These are phyloP conservation scores for Lepidium didymum DNA, from an alignment of 345 rosid species.

Conservation along the genomic window DNA sequence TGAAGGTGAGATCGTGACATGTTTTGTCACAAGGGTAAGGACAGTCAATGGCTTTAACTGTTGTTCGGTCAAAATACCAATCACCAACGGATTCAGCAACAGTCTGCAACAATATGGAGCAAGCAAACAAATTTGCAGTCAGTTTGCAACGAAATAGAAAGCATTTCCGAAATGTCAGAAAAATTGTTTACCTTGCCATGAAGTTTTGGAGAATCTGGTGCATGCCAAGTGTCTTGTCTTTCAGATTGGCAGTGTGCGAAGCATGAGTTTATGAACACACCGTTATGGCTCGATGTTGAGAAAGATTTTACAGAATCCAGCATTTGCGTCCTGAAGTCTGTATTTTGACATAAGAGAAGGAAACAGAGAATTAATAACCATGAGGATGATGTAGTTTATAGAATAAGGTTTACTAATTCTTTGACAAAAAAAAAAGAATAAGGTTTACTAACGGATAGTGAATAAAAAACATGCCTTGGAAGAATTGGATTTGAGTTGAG, in stretches of 20 bases:
- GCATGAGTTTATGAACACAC: slow-evolving; percentile 84
- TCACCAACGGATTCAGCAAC: slow-evolving; percentile 30
- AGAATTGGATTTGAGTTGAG: slow-evolving; percentile 48
- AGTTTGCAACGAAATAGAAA: background rate
- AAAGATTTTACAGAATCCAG: slow-evolving; percentile 39
- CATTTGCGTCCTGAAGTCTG: slow-evolving; percentile 86
- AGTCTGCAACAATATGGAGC: background rate
- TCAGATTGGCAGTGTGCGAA: slow-evolving; percentile 92
- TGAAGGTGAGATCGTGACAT: slow-evolving; percentile 26
- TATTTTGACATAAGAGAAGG: slow-evolving; percentile 7
- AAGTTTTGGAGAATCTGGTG: slow-evolving; percentile 61
- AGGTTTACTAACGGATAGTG: background rate
- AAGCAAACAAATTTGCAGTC: background rate
- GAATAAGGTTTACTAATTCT: background rate
- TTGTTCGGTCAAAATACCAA: slow-evolving; percentile 28
- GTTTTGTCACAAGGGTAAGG: slow-evolving; percentile 37
- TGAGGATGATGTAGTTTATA: background rate
- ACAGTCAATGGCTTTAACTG: slow-evolving; percentile 27
- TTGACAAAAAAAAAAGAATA: too few species aligned
- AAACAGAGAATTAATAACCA: background rate
- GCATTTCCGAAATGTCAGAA: background rate
- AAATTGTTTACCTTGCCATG: slow-evolving; percentile 42
- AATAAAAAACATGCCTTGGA: slow-evolving; percentile 41
- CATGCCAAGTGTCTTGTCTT: slow-evolving; percentile 83
- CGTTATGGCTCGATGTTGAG: slow-evolving; percentile 46